phyloP scores from a whole-genome alignment of 1,139 yeast species.

The Suhomyces kunorum region DNA sequence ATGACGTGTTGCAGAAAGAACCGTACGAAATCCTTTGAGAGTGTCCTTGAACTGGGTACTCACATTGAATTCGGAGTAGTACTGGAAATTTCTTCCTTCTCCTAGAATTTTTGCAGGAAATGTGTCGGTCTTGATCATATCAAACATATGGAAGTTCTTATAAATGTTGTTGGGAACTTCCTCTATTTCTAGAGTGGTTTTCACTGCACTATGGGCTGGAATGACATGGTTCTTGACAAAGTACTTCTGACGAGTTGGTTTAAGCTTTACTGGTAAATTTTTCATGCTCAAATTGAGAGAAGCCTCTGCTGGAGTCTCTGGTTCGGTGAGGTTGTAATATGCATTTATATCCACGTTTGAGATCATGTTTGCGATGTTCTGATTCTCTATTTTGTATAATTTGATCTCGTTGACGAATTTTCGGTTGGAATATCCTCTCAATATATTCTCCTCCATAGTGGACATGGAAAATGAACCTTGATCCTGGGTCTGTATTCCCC shows the following conservation, averaged over 20 bases:
- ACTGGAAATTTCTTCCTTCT: slow-evolving; percentile 15
- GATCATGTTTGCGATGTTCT: slow-evolving; percentile 7
- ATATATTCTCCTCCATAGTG: slow-evolving; percentile 32
- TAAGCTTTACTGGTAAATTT: slow-evolving; percentile 5
- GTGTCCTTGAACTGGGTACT: slow-evolving; percentile 47
- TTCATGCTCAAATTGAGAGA: slow-evolving; percentile 9
- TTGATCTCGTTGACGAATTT: slow-evolving; percentile 40
- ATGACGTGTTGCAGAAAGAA: slow-evolving; percentile 40
- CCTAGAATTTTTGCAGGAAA: slow-evolving; percentile 29
- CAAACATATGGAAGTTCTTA: slow-evolving; percentile 21
- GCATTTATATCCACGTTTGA: slow-evolving; percentile 21
- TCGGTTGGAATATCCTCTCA: slow-evolving; percentile 30
- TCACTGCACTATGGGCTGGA: background rate
- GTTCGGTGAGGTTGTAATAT: slow-evolving; percentile 11
- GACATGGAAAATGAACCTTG: slow-evolving; percentile 31
- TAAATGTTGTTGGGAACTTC: slow-evolving; percentile 21
- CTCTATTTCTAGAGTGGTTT: slow-evolving; percentile 11
- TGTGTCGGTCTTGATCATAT: slow-evolving; percentile 33
- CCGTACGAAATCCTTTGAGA: slow-evolving; percentile 49
- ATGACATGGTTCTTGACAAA: slow-evolving; percentile 9
- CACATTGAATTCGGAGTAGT: slow-evolving; percentile 42
- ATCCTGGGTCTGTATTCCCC: slow-evolving; percentile 39
- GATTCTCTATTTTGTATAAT: slow-evolving; percentile 15
- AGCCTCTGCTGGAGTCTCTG: background rate
- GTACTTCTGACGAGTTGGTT: background rate